Evolutionary conservation across 139 green algal species (phyloP).

Genomic region (Edaphochlamys debaryana): DNA sequence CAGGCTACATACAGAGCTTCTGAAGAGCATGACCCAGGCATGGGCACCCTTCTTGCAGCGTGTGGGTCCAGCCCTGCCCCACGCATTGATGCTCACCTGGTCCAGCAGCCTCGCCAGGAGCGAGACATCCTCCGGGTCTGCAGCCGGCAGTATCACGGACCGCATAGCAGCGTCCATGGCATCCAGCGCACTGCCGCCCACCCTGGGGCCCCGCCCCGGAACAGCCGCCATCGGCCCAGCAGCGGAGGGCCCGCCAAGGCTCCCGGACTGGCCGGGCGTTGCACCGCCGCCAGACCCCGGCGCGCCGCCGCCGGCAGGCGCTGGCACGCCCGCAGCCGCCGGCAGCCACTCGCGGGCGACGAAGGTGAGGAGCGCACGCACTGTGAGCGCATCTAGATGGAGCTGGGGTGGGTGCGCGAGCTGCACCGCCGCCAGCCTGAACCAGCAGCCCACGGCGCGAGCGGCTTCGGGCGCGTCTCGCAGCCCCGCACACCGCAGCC

Average conservation of each 20-base stretch:
- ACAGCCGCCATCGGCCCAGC: background rate
- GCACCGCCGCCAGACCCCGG: background rate
- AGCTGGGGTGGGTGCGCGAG: slow-evolving; percentile 43
- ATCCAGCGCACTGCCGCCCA: slow-evolving; percentile 43
- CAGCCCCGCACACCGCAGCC: slow-evolving; percentile 47
- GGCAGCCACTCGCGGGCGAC: slow-evolving; percentile 5
- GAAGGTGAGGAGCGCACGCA: slow-evolving; percentile 18
- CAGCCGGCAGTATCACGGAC: slow-evolving; percentile 26
- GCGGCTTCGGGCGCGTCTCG: slow-evolving; percentile 44
- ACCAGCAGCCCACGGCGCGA: slow-evolving; percentile 18
- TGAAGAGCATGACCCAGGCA: too few species aligned
- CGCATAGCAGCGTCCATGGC: slow-evolving; percentile 46
- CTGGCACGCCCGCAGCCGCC: background rate
- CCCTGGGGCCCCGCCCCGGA: background rate
- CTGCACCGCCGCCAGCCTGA: slow-evolving; percentile 35
- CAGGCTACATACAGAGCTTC: too few species aligned
- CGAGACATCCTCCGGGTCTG: slow-evolving; percentile 36
- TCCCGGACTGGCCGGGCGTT: background rate
- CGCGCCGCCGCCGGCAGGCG: background rate
- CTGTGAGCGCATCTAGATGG: slow-evolving; percentile 1
- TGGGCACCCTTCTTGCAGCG: too few species aligned
- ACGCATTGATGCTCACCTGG: too few species aligned
- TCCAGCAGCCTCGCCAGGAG: slow-evolving; percentile 45
- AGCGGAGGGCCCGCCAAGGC: background rate
- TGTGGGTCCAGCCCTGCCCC: too few species aligned